Conservation (phyloP, 768 basidiomycete genomes). For the Clathrus columnatus region DNA sequence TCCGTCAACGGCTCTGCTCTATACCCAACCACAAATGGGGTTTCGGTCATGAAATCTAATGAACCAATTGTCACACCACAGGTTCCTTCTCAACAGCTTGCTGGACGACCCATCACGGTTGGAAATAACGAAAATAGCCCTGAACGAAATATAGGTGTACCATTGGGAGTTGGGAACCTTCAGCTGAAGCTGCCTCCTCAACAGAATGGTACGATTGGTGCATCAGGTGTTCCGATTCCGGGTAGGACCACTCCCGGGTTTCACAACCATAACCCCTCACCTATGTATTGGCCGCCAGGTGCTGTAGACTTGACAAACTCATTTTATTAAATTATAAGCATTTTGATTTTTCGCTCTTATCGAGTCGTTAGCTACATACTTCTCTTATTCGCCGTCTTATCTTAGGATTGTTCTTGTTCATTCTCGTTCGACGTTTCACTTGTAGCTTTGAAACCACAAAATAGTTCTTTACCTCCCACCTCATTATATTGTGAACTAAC, state of each 20-base stretch:
- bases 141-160: neutral
- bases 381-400: neutral
- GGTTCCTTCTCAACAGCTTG: neutral
- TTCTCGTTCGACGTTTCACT: neutral
- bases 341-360: neutral
- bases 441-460: neutral
- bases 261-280: neutral
- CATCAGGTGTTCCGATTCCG: neutral
- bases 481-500: neutral
- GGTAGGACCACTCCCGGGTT: neutral
- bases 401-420: neutral
- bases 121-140: neutral
- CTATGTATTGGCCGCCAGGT: neutral
- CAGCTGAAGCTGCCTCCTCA: conserved; percentile 3
- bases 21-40: neutral
- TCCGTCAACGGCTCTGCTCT: neutral
- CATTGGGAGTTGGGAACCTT: conserved; percentile 3
- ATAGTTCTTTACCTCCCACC: no score
- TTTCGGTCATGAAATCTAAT: neutral
- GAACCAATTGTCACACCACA: neutral
- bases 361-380: no score
- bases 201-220: neutral
- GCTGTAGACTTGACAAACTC: neutral
- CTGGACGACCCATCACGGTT: neutral
- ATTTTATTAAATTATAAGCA: neutral